Evolutionary conservation across 352 stramenopile genomes (phyloP), one percentile per base, ranked within the genome.

Genomic region (Phytophthora quininea): DNA sequence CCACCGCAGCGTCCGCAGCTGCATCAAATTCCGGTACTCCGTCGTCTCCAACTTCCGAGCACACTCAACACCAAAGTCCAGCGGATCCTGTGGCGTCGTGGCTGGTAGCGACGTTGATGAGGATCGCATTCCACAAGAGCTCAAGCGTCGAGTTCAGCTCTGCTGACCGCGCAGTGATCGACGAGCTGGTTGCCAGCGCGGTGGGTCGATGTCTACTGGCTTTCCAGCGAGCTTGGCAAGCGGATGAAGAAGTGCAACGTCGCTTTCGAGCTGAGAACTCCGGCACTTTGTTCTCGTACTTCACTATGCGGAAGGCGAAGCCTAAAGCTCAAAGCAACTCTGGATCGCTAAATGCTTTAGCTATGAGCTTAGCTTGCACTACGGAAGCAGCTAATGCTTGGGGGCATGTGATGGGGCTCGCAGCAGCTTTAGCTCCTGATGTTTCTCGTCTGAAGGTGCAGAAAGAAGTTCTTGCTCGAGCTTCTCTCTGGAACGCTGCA

Each of bases 171-270:
- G 12, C 56, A 12, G 42, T 43, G 11, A 42, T 72, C 3, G 64
- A 71, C 35, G 55, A 77, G 33, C 33, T 73, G 5, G 57, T 67
- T 3, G 47, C 33, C 4, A 14, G 40, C 24, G 35, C 61, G 2
- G 61, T 64, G 8, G 52, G 38, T 45, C 43, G 43, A 10, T 61
- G 69, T 24, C 46, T 78, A 15, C n/a, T 69, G 40, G 58, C 58
- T 1, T 90, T 84, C 50, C 65, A 91, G 12, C 37, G 73, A 11
- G 71, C 86, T 2, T 90, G 86, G 56, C 74, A 86, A 10, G 73
- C 76, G 4, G 60, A 74, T 9, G 79, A 79, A 30, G 65, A 86
- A 35, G 62, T 53, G 14, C 77, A 92, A n/a, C 58, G 54, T 29
- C 65, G 64, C 4, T 54, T 62, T 31, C 38, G 66, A 6, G 59